Conservation (phyloP, 805 yeast species). For the Ogataea angusta region DNA sequence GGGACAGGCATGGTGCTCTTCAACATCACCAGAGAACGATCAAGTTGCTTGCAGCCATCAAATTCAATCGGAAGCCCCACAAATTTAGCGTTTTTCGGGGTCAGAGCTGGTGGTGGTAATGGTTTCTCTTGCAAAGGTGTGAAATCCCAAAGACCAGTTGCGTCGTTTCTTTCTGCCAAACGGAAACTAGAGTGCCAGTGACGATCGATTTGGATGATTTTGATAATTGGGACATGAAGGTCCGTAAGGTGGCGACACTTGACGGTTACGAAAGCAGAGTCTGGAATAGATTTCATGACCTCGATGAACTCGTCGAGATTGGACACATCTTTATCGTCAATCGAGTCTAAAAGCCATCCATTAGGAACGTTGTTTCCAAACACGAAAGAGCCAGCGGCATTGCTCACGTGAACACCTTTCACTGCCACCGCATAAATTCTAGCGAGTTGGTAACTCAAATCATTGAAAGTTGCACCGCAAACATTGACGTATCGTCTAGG, state of each 20-base stretch:
- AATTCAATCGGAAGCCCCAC: conserved; percentile 64
- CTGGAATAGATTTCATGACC: conserved; percentile 77
- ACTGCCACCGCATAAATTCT: conserved; percentile 81
- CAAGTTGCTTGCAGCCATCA: conserved; percentile 51
- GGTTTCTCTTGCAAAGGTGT: conserved; percentile 56
- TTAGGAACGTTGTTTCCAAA: conserved; percentile 53
- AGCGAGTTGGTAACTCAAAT: conserved; percentile 85
- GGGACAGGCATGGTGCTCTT: conserved; percentile 62
- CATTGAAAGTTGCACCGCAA: conserved; percentile 84
- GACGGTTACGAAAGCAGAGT: conserved; percentile 65
- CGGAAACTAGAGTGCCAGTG: conserved; percentile 79
- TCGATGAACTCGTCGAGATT: conserved; percentile 71
- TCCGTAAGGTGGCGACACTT: conserved; percentile 77
- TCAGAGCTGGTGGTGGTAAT: conserved; percentile 47
- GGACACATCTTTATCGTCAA: conserved; percentile 74
- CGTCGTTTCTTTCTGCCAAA: conserved; percentile 59
- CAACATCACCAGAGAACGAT: conserved; percentile 70
- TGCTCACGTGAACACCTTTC: conserved; percentile 75
- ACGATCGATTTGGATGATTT: conserved; percentile 72
- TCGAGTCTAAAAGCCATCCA: conserved; percentile 79
- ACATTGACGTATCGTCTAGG: conserved; percentile 80
- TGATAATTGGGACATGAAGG: conserved; percentile 66
- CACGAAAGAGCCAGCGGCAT: conserved; percentile 74
- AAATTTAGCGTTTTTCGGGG: conserved; percentile 64
- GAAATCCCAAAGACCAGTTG: conserved; percentile 56